Conservation (phyloP, 306 rosid species). For the Cucumis sativus region DNA sequence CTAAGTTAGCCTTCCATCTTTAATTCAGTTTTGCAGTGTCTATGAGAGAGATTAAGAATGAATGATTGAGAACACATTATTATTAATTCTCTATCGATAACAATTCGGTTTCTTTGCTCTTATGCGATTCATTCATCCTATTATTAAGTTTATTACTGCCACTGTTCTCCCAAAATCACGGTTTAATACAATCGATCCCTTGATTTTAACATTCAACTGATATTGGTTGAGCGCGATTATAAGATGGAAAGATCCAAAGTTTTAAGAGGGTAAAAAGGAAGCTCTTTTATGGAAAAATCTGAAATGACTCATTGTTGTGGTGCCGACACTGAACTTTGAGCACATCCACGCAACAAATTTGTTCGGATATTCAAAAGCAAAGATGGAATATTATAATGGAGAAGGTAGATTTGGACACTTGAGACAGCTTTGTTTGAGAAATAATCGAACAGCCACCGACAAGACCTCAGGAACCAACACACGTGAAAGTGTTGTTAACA, state of each 20-base stretch:
- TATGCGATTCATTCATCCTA: background rate
- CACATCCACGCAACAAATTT: background rate
- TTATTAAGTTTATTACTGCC: background rate
- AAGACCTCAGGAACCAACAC: background rate
- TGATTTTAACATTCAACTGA: background rate
- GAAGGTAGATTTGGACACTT: background rate
- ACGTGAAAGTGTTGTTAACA: background rate
- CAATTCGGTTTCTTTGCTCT: background rate
- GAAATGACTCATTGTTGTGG: background rate
- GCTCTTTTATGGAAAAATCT: background rate
- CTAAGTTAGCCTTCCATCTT: constrained; percentile 1
- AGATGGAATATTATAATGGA: background rate
- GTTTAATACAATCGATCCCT: background rate
- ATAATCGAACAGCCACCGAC: constrained; percentile 4
- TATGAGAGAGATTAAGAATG: background rate
- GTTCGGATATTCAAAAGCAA: background rate
- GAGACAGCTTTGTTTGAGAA: background rate
- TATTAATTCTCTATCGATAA: background rate
- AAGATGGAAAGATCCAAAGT: background rate
- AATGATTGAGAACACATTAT: background rate
- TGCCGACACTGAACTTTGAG: background rate
- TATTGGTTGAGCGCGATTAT: background rate
- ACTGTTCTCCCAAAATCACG: background rate
- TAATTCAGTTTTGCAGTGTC: constrained; percentile 12
- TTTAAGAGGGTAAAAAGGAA: background rate